Conservation (phyloP, 2,329 filamentous ascomycete species). For the Arthrobotrys conoides region DNA sequence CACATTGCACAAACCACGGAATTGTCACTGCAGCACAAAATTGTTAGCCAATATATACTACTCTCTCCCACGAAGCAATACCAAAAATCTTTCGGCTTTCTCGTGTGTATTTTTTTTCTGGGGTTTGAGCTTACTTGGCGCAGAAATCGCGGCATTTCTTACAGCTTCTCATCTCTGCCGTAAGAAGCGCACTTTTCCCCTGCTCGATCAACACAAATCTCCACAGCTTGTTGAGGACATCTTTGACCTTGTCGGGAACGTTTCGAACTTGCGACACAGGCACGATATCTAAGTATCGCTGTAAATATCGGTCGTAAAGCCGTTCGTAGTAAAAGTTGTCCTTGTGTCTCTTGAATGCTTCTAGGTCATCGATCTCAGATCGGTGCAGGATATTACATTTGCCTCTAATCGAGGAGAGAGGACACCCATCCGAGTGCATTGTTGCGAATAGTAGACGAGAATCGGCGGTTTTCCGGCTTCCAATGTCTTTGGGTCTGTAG, state of each 20-base stretch:
- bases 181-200: constrained; percentile 92
- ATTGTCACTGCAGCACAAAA: constrained; percentile 42
- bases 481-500: constrained; percentile 95
- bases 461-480: constrained; percentile 85
- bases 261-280: constrained; percentile 94
- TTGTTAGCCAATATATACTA: not conserved
- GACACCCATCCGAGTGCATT: constrained; percentile 98
- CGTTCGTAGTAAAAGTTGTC: constrained; percentile 98
- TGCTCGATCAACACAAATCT: constrained; percentile 95
- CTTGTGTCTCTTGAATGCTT: constrained; percentile 84
- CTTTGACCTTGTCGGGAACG: constrained; percentile 94
- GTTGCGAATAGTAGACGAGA: constrained; percentile 92
- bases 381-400: constrained; percentile 93
- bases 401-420: constrained; percentile 89
- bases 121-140: constrained; percentile 77
- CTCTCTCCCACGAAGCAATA: not conserved
- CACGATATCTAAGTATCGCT: constrained; percentile 97
- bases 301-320: constrained; percentile 97
- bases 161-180: constrained; percentile 94
- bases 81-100: not conserved
- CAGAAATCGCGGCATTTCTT: constrained; percentile 93
- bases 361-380: constrained; percentile 84
- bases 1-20: constrained; percentile 60
- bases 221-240: constrained; percentile 95
- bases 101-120: constrained; percentile 61